Percentiles rank a stretch among this genome's conserved stretches.
Conservation (phyloP, 345 rosid genomes). For the Gossypium australe region DNA sequence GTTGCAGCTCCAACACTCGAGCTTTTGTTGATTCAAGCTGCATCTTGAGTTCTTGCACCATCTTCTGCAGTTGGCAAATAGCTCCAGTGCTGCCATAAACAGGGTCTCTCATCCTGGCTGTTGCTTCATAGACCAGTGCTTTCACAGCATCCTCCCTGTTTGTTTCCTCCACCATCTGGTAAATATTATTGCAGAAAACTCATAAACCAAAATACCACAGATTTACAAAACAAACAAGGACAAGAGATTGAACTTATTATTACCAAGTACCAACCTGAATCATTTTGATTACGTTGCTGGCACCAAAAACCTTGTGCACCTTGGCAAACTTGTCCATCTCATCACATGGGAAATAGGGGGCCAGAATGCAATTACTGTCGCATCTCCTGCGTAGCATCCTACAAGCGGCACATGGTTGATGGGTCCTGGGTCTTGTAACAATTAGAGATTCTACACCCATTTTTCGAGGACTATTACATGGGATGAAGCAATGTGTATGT, state of each 20-base stretch:
- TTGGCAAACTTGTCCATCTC: constrained; percentile 24
- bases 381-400: constrained; percentile 29
- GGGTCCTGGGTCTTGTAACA: constrained; percentile 14
- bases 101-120: constrained; percentile 32
- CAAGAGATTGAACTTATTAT: background rate
- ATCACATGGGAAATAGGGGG: constrained; percentile 28
- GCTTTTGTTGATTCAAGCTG: constrained; percentile 13
- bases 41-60: constrained; percentile 21
- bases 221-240: background rate
- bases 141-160: constrained; percentile 31
- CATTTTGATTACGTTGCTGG: constrained; percentile 39
- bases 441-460: constrained; percentile 8
- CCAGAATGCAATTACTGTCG: constrained; percentile 21
- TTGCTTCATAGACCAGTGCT: constrained; percentile 31
- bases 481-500: background rate
- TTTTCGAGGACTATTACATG: background rate
- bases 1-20: constrained; percentile 15
- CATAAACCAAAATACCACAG: background rate
- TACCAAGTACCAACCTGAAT: constrained; percentile 25
- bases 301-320: constrained; percentile 39
- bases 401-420: constrained; percentile 31
- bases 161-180: constrained; percentile 32
- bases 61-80: constrained; percentile 24
- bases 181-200: background rate
- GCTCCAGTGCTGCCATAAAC: constrained; percentile 29